Evolutionary conservation across 208 protist species (phyloP), one percentile per base, ranked within the genome.

Genomic region (Trypanosoma avium): DNA sequence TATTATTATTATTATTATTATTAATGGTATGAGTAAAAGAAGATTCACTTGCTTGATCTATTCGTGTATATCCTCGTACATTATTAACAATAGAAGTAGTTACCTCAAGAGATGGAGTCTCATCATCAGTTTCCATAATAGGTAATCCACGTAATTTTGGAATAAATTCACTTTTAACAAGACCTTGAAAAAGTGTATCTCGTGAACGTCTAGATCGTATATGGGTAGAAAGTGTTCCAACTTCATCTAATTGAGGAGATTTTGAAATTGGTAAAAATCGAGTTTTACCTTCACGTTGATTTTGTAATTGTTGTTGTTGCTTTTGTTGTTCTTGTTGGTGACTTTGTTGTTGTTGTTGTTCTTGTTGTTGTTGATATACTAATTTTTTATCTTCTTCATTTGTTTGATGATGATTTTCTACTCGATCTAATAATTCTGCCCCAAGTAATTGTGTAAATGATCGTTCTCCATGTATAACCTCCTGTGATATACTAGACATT

Each of bases 111-210:
- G 43, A 3, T 4, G 57, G 6, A 19, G 38, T 49, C 4, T 61
- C 67, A 17, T 73, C 59, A 10, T 61, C 59, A 29, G 13, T 42
- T 0, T 48, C 59, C 5, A 15, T 8, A 24, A 55, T 21, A 4
- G 59, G 59, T 7, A 67, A 21, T 30, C 59, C 52, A 40, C 67
- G 67, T 19, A 73, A 29, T n/a, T 35, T 46, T n/a, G 32, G 3
- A 62, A 73, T 73, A 61, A 57, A 73, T 36, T 73, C 53, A 38
- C n/a, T 48, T 50, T 67, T 65, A 10, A 73, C 52, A 60, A 73
- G 57, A 26, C 59, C 52, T 6, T 40, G 15, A 10, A 73, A 22
- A 21, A 26, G 4, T 4, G 24, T 33, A 21, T 65, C 49, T 10
- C 40, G 24, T 8, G 48, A 36, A 35, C 59, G 67, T 13, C 59